phyloP scores from a whole-genome alignment of 768 basidiomycete species.

The Butyriboletus loyo region DNA sequence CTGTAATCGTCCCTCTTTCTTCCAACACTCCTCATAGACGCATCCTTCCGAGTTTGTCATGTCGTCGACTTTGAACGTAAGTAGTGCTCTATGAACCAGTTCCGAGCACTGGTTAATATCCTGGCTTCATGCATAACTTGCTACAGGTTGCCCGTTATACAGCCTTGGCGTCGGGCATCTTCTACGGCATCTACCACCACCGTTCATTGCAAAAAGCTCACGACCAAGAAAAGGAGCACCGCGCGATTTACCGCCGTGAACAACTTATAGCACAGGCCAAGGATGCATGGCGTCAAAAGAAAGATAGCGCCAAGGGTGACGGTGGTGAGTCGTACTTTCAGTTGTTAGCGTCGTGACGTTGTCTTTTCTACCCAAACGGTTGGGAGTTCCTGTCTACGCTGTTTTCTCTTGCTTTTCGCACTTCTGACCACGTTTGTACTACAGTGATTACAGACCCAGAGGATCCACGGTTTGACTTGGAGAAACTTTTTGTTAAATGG shows the following conservation, averaged over 20 bases:
- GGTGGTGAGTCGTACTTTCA: slow-evolving; percentile 47
- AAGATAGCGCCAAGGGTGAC: slow-evolving; percentile 48
- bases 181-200: slow-evolving; percentile 92
- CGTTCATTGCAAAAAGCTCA: slow-evolving; percentile 82
- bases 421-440: slow-evolving; percentile 11
- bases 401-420: not conserved
- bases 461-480: slow-evolving; percentile 93
- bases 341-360: not conserved
- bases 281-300: slow-evolving; percentile 85
- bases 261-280: slow-evolving; percentile 81
- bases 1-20: slow-evolving; percentile 14
- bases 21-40: slow-evolving; percentile 4
- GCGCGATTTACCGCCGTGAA: slow-evolving; percentile 70
- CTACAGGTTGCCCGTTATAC: slow-evolving; percentile 90
- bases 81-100: slow-evolving; percentile 25
- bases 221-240: slow-evolving; percentile 71
- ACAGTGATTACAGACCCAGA: slow-evolving; percentile 92
- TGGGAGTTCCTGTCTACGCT: not conserved
- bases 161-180: slow-evolving; percentile 79
- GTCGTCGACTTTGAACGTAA: slow-evolving; percentile 77
- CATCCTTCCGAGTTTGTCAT: slow-evolving; percentile 35
- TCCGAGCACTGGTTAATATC: not conserved
- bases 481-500: slow-evolving; percentile 78
- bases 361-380: not conserved
- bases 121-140: not conserved